Base-by-base conservation (phyloP, 805 yeast species). In the Cephaloascus fragrans region DNA sequence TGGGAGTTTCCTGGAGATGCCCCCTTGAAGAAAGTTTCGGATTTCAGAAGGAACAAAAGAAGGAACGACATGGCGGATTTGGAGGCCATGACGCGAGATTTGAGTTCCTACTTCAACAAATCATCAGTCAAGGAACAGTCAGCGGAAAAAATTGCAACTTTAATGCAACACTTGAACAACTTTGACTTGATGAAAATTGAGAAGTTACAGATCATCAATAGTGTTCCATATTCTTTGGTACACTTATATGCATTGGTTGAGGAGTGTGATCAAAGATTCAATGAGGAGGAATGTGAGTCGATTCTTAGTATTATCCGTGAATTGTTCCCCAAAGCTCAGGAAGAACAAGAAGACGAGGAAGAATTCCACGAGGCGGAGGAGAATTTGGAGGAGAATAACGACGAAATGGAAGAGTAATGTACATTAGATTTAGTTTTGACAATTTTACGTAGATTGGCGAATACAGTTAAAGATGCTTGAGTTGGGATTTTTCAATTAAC, bases 211-310 rank as follows among this genome's bases (percentile, higher is more conserved):
- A 75, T 90, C 32, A 71, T 89, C 40, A 89, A 90, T 55, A 67
- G 79, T 5, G 68, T 86, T 20, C 98, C 98, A 1, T 66, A 80
- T 35, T 75, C 86, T 4, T 62, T 86, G 67, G 96, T 89, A 10
- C 80, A 76, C 29, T 65, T 90, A 38, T 87, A 78, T 54, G 71
- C 93, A 0, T 62, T 90, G 20, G 77, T 90, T 1, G 98, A 90
- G 53, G 97, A 93, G 53, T 90, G 96, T 57, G 98, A 90, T 48
- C 78, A 76, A 44, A 68, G 98, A 48, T 82, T 88, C 49, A 61
- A 64, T n/a, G 85, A 83, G 42, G 82, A 75, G 1, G 70, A 79
- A 43, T 69, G 84, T 37, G 73, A 77, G 35, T 62, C 64, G 3
- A 71, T 90, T 2, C 45, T 90, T 23, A 72, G 62, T 4, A 68